A percentile compares a stretch with the other conserved stretches of the same genome.
phyloP scores from a whole-genome alignment of 441 rosid species.

The Biscutella laevigata region DNA sequence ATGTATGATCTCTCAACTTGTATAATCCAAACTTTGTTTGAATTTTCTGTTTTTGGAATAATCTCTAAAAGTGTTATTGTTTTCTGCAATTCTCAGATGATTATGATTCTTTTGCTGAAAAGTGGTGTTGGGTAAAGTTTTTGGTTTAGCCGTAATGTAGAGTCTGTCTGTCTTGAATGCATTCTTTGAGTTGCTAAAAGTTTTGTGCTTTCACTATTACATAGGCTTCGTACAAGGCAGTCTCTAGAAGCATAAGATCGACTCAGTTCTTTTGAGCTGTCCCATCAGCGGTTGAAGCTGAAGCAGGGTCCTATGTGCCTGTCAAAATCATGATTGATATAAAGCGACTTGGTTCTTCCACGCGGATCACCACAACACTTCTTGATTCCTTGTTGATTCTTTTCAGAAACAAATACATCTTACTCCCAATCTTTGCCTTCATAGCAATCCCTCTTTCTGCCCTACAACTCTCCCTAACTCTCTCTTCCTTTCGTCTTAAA shows the following conservation, averaged over 20 bases:
- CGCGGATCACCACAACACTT: conserved; percentile 22
- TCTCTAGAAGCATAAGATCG: conserved; percentile 6
- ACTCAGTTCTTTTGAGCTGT: background rate
- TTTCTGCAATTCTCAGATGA: background rate
- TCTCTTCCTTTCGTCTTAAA: conserved; percentile 37
- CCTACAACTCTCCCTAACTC: conserved; percentile 38
- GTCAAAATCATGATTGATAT: conserved; percentile 20
- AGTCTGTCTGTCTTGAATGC: background rate
- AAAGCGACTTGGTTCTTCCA: conserved; percentile 19
- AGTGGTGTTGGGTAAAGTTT: background rate
- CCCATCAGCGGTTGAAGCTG: conserved; percentile 1
- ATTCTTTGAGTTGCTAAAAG: conserved; percentile 7
- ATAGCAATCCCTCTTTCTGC: conserved; percentile 47
- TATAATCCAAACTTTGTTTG: background rate
- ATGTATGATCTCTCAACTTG: conserved; percentile 1
- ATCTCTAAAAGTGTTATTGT: background rate
- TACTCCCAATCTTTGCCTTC: conserved; percentile 32
- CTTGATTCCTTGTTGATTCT: conserved; percentile 37
- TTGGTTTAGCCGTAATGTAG: too few relatives aligned
- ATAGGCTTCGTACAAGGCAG: conserved; percentile 11
- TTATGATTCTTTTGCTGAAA: background rate
- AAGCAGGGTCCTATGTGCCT: background rate
- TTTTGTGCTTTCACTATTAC: conserved; percentile 3
- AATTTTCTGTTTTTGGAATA: background rate
- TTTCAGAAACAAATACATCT: conserved; percentile 37